Percentiles rank a stretch among this genome's conserved stretches.
These are phyloP conservation scores for Persicaria tinctoria DNA, from an alignment of 148 eudicot species.

Conservation along the genomic window DNA sequence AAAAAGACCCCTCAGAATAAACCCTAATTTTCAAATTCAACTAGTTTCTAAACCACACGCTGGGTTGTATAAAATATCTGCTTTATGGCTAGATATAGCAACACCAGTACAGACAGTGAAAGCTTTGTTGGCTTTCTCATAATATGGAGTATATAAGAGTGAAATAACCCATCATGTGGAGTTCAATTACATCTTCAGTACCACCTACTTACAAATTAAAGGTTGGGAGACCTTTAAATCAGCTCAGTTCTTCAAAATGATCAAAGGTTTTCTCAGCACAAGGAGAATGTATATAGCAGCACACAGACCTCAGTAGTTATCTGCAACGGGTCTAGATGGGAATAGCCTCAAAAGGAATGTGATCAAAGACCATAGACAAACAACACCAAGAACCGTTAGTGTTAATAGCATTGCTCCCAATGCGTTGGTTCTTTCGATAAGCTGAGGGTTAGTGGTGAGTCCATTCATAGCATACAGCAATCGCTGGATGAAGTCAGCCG, in stretches of 20 bases:
- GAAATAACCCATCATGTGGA: neutral
- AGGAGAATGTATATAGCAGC: neutral
- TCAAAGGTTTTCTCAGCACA: too few species aligned
- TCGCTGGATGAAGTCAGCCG: conserved; percentile 49
- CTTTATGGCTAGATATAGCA: too few species aligned
- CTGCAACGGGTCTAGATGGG: conserved; percentile 68
- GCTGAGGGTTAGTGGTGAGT: conserved; percentile 28
- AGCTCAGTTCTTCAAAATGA: neutral
- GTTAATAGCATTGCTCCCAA: conserved; percentile 53
- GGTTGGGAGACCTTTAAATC: neutral
- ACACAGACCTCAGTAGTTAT: conserved; percentile 6
- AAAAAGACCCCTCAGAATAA: too few species aligned
- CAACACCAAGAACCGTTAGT: conserved; percentile 50
- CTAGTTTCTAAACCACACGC: too few species aligned
- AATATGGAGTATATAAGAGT: neutral
- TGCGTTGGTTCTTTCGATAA: conserved; percentile 44
- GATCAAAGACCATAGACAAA: conserved; percentile 79
- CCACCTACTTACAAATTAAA: conserved; percentile 1
- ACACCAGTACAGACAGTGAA: too few species aligned
- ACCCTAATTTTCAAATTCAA: too few species aligned
- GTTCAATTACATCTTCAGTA: neutral
- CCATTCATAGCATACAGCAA: conserved; percentile 48
- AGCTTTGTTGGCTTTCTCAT: neutral
- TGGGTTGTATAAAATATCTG: too few species aligned
- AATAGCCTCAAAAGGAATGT: conserved; percentile 75